Conservation (phyloP, 768 basidiomycete genomes). For the Mycena latifolia region DNA sequence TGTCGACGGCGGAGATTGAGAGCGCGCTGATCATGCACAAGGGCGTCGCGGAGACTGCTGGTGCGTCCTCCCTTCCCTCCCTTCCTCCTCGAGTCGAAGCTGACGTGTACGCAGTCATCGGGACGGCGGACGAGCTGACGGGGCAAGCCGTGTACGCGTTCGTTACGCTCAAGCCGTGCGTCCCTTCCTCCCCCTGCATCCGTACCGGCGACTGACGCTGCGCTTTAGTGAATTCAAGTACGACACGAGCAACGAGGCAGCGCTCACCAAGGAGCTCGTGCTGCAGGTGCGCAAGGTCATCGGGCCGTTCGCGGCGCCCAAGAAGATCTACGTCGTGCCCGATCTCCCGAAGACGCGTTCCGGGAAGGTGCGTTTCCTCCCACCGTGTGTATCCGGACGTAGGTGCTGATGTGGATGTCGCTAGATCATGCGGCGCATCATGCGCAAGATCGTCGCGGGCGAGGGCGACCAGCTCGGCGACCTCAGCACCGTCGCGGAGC, state of each 20-base stretch:
- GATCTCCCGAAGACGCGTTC: conserved; percentile 96
- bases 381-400: too few species aligned
- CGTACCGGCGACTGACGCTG: neutral
- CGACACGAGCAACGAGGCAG: conserved; percentile 75
- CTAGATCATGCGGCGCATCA: conserved; percentile 93
- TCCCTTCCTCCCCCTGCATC: conserved; percentile 25
- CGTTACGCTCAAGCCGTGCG: conserved; percentile 94
- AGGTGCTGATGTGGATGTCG: neutral
- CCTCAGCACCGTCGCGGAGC: conserved; percentile 93
- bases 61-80: conserved; percentile 42
- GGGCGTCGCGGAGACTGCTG: conserved; percentile 96
- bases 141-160: conserved; percentile 96
- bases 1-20: conserved; percentile 98
- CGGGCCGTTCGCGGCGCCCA: conserved; percentile 97
- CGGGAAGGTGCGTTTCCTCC: conserved; percentile 76
- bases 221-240: conserved; percentile 79
- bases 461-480: conserved; percentile 97
- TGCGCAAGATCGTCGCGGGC: conserved; percentile 96
- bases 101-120: conserved; percentile 67
- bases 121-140: conserved; percentile 87
- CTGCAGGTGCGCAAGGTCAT: conserved; percentile 98
- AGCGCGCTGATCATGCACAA: conserved; percentile 94
- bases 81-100: neutral
- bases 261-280: conserved; percentile 86
- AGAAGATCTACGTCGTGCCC: conserved; percentile 85